Evolutionary conservation across 1,139 yeast species (phyloP).

Genomic region (Sugiyamaella grinbergsii): DNA sequence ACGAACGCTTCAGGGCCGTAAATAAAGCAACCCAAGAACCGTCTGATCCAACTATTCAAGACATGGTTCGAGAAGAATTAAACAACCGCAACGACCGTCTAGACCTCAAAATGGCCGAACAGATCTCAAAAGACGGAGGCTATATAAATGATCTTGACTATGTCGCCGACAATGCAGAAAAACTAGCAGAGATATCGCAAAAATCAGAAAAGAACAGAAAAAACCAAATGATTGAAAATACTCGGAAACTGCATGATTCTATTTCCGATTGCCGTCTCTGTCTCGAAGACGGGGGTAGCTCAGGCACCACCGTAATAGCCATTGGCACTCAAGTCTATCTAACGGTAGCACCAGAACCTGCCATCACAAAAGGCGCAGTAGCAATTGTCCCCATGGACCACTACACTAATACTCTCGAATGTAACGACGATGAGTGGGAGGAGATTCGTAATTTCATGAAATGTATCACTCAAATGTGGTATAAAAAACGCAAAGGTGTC

Average conservation of each 20-base stretch:
- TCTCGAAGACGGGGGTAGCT: constrained; percentile 36
- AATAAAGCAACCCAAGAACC: constrained; percentile 23
- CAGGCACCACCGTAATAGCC: constrained; percentile 38
- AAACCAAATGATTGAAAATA: constrained; percentile 38
- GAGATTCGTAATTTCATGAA: constrained; percentile 52
- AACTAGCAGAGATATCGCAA: constrained; percentile 40
- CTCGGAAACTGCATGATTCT: constrained; percentile 37
- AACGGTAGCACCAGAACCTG: constrained; percentile 45
- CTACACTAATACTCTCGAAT: constrained; percentile 45
- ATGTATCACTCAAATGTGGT: constrained; percentile 46
- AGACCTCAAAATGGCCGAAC: constrained; percentile 35
- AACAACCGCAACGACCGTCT: constrained; percentile 32
- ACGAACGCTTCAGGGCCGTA: constrained; percentile 12
- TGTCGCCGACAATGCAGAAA: constrained; percentile 48
- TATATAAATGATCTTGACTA: constrained; percentile 47
- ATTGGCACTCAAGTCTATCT: constrained; percentile 40
- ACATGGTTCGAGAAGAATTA: constrained; percentile 47
- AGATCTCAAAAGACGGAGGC: constrained; percentile 45
- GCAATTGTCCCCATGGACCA: constrained; percentile 51
- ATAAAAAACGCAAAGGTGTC: constrained; percentile 43
- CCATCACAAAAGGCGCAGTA: constrained; percentile 42
- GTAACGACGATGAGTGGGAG: constrained; percentile 50
- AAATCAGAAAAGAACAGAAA: constrained; percentile 30
- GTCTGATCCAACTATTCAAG: constrained; percentile 43
- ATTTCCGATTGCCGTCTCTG: constrained; percentile 48